These are phyloP conservation scores for Proliferodiscus dingleyae DNA, from an alignment of 2,329 filamentous ascomycete species.

Conservation along the genomic window DNA sequence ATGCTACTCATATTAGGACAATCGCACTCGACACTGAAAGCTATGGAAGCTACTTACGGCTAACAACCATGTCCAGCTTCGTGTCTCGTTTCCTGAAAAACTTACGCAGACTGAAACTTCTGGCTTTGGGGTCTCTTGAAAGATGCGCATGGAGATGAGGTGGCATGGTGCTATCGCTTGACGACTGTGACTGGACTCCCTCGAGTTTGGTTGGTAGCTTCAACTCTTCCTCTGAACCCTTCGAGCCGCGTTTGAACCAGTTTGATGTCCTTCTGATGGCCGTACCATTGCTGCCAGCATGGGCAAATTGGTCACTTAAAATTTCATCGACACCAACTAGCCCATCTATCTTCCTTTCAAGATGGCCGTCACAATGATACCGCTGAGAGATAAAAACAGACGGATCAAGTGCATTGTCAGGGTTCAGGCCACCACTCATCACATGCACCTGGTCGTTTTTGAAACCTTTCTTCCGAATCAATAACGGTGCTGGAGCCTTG, in stretches of 20 bases:
- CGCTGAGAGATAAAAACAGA: too few species aligned
- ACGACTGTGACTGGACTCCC: constrained; percentile 11
- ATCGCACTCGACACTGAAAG: background rate
- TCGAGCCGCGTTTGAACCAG: constrained; percentile 32
- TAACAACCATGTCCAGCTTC: constrained; percentile 25
- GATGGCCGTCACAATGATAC: constrained; percentile 23
- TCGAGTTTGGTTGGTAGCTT: constrained; percentile 12
- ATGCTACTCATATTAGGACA: constrained; percentile 18
- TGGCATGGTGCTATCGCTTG: constrained; percentile 14
- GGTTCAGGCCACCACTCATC: constrained; percentile 14
- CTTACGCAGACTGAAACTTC: constrained; percentile 25
- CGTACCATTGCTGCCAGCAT: constrained; percentile 23
- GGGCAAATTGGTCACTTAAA: constrained; percentile 15
- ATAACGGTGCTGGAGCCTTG: constrained; percentile 29
- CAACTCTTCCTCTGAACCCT: constrained; percentile 17
- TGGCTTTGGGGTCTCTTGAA: constrained; percentile 23
- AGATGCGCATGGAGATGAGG: constrained; percentile 3
- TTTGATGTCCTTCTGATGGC: constrained; percentile 26
- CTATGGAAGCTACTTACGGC: constrained; percentile 21
- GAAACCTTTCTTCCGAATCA: constrained; percentile 29
- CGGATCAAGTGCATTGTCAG: too few species aligned
- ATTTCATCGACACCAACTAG: constrained; percentile 16
- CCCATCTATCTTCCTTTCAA: constrained; percentile 5
- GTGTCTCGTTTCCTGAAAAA: constrained; percentile 28
- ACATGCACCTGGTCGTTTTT: constrained; percentile 12